These are phyloP conservation scores for Leccinum barrowsii DNA, from an alignment of 768 basidiomycete species.

Conservation along the genomic window DNA sequence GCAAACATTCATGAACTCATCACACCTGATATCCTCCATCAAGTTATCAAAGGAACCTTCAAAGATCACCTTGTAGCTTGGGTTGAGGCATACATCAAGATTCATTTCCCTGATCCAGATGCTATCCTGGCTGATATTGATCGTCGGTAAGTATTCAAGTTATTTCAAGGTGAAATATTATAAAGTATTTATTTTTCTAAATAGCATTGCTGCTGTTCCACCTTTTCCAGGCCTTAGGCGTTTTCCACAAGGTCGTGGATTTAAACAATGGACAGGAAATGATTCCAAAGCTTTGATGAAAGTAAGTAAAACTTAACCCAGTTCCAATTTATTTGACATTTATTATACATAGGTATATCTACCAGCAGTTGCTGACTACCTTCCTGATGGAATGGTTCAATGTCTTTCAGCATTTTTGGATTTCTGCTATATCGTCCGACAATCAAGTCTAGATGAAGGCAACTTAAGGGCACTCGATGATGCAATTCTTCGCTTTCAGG, in stretches of 20 bases:
- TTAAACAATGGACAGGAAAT: neutral
- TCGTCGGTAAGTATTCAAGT: neutral
- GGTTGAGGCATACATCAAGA: neutral
- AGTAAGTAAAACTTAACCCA: neutral
- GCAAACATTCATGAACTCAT: neutral
- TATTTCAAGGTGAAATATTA: no score
- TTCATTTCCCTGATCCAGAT: neutral
- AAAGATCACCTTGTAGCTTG: neutral
- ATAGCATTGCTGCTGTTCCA: neutral
- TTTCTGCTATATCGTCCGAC: neutral
- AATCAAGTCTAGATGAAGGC: neutral
- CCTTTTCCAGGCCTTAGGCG: neutral
- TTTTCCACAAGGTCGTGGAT: neutral
- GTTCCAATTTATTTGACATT: no score
- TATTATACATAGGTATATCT: neutral
- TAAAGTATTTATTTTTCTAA: neutral
- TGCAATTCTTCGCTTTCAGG: neutral
- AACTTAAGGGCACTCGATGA: no score
- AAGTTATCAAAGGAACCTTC: no score
- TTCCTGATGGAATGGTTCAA: neutral
- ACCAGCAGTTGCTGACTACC: neutral
- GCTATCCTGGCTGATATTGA: neutral
- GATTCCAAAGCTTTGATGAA: neutral
- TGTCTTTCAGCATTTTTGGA: neutral
- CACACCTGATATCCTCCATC: neutral